Base-by-base conservation (phyloP, 1,139 yeast species). In the Oligophagozyma castellii region DNA sequence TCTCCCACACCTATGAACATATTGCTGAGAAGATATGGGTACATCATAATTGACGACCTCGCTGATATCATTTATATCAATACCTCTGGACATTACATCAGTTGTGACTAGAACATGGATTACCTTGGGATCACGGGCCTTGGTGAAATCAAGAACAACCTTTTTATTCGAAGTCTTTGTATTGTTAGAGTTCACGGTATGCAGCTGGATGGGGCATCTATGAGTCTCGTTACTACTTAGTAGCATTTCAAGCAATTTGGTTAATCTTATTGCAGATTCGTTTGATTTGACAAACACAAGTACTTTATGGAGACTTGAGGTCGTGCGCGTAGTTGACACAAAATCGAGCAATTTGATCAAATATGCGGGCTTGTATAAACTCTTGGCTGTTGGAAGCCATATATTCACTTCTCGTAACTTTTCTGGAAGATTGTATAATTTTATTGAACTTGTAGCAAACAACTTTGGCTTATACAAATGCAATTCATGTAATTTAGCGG, bases 1-100 rank as follows among this genome's bases (percentile, higher is more conserved):
- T 60, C 98, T 73, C 25, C 98, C 98, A 20, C 86, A 89, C 42
- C 98, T 67, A 53, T 89, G 99, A 19, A 89, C 81, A 44, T 89
- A 92, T 46, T 89, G 98, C 39, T 92, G 74, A 1, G 89, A 68
- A 0, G 94, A 79, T 26, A 73, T 67, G 5, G 98, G 98, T 33
- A 84, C 58, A 44, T 92, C 98, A 51, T 89, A 89, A 53, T 89
- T 92, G 31, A 89, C 57, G 10, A 89, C 95, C 36, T 73, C 71
- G 18, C 73, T 65, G 29, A 92, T 72, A 5, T 73, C 64, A 6
- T 67, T 58, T 28, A 92, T 66, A 57, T 89, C 95, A 24, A 89
- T 70, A 59, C 99, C 99, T 56, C 99, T 73, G 12, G 96, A 81
- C 48, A 92, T 80, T 44, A 89, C 67, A 55, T 89, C 99, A 0